phyloP scores from a whole-genome alignment of 2,329 filamentous ascomycete species.

The Aphanocladium album region DNA sequence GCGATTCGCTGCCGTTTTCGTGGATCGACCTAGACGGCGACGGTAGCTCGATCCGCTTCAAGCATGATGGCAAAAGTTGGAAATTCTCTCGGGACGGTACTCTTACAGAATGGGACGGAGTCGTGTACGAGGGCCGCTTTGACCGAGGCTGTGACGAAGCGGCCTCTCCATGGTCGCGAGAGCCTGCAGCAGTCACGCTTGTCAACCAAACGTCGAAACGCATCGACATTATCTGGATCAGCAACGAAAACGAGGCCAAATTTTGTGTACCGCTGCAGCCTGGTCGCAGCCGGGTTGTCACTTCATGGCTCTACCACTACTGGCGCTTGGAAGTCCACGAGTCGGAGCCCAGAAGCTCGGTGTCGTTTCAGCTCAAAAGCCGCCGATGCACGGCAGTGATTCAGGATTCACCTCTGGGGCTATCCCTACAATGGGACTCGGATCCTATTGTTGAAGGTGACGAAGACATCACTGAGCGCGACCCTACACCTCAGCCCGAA shows the following conservation, averaged over 20 bases:
- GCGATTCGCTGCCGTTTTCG: conserved; percentile 18
- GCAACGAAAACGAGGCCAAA: conserved; percentile 17
- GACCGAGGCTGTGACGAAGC: conserved; percentile 17
- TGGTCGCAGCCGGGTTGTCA: not conserved
- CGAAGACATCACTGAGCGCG: not conserved
- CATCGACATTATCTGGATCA: conserved; percentile 22
- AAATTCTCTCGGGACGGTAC: conserved; percentile 16
- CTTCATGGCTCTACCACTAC: conserved; percentile 13
- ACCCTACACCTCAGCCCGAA: not conserved
- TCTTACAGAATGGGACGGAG: conserved; percentile 18
- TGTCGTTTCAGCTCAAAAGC: conserved; percentile 7
- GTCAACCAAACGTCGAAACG: conserved; percentile 20
- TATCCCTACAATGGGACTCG: conserved; percentile 5
- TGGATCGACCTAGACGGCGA: conserved; percentile 19
- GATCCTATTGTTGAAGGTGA: conserved; percentile 1
- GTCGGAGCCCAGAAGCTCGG: not conserved
- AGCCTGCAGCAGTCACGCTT: conserved; percentile 18
- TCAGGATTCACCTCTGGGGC: conserved; percentile 5
- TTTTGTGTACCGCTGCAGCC: conserved; percentile 12
- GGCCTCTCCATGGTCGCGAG: conserved; percentile 16
- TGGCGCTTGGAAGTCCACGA: conserved; percentile 13
- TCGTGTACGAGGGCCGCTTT: conserved; percentile 12
- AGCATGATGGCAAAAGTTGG: conserved; percentile 17
- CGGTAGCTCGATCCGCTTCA: conserved; percentile 17
- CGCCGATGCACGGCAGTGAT: conserved; percentile 2